Evolutionary conservation across 805 yeast genomes (phyloP), one percentile per base, ranked within the genome.

Genomic region (Candida coleopterorum): DNA sequence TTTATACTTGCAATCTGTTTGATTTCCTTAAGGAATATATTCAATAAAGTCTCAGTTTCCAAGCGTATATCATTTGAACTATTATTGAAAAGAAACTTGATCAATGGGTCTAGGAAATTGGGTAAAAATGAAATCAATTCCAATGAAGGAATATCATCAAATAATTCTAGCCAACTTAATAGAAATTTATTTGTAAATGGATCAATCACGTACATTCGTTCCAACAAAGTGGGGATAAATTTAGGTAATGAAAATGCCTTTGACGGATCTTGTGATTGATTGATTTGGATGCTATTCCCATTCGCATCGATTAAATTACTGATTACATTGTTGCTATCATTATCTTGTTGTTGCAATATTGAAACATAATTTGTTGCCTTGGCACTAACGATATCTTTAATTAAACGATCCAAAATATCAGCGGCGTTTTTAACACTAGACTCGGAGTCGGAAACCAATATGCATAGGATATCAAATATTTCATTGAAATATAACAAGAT

Each of bases 351-450:
- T 23, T 77, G 79, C 26, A 87, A 74, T 2, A 84, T 73, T 14
- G 90, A 82, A 2, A 87, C 80, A 58, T 87, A 90, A 12, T 82
- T 82, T 1, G 96, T 80, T 0, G 97, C 95, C 52, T 89, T 86
- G 44, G 94, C 97, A 32, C 95, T 84, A 0, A 90, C 96, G 30
- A 93, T 89, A 56, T 93, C 98, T 56, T 93, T 89, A 48, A 93
- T 78, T 41, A 93, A 70, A 23, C 97, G 60, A 58, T 93, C 97
- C 44, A 93, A 72, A 29, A 93, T 72, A 58, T 89, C 96, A 4
- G 97, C 97, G 8, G 96, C 98, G 49, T 88, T 90, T 50, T 89
- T 85, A 21, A 93, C 97, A 25, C 94, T 81, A 29, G 83, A 77
- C 49, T 93, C 97, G 1, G 88, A 75, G 52, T 90, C 97, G 0